phyloP scores from a whole-genome alignment of 2,329 filamentous ascomycete genomes.

The Fusarium torreyae region DNA sequence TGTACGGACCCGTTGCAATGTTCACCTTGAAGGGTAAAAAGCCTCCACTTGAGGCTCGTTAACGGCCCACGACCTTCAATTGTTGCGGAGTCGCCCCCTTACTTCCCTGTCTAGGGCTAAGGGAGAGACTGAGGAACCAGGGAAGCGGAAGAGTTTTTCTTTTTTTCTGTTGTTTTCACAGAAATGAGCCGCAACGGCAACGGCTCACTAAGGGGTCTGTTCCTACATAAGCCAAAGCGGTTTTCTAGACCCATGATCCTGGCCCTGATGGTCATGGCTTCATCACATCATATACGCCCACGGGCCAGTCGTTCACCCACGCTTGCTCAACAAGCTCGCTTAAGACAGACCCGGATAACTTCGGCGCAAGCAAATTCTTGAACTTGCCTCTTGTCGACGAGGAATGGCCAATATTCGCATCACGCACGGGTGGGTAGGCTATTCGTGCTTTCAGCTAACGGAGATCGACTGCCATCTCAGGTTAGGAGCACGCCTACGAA shows the following conservation, averaged over 20 bases:
- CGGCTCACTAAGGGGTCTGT: conserved; percentile 13
- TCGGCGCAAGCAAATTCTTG: conserved; percentile 22
- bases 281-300: conserved; percentile 47
- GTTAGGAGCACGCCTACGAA: conserved; percentile 10
- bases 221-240: conserved; percentile 6
- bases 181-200: conserved; percentile 24
- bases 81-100: conserved; percentile 26
- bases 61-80: conserved; percentile 32
- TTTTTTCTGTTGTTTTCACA: conserved; percentile 3
- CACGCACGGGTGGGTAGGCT: conserved; percentile 7
- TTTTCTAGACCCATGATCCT: conserved; percentile 38
- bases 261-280: conserved; percentile 20
- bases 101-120: conserved; percentile 1
- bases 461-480: conserved; percentile 21
- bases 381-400: not conserved
- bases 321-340: conserved; percentile 29
- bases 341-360: conserved; percentile 26
- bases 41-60: conserved; percentile 45
- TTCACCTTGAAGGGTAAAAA: conserved; percentile 27
- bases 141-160: conserved; percentile 15
- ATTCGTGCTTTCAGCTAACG: conserved; percentile 28
- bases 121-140: conserved; percentile 11
- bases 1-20: conserved; percentile 24
- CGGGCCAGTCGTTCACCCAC: conserved; percentile 51
- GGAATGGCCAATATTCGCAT: conserved; percentile 9